Percentiles rank a stretch among this genome's conserved stretches.
Conservation (phyloP, 352 stramenopile genomes). For the Phytopythium chamaehyphon region DNA sequence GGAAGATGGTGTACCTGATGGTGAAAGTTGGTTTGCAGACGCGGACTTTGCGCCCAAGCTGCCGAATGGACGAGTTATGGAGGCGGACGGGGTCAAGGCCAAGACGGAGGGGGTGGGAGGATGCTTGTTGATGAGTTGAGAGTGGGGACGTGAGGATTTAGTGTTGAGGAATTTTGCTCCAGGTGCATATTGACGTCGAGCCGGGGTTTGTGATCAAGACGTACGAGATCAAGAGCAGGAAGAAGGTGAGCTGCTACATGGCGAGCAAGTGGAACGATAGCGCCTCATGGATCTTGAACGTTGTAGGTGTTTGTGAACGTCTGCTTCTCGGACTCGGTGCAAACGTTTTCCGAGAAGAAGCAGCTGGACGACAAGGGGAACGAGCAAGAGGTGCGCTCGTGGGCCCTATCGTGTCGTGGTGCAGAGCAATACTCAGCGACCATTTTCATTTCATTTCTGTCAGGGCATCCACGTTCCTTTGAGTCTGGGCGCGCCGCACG, state of each 20-base stretch:
- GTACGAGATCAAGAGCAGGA: conserved; percentile 47
- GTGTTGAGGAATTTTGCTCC: neutral
- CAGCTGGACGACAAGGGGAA: conserved; percentile 70
- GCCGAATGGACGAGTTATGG: conserved; percentile 74
- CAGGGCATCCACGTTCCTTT: conserved; percentile 76
- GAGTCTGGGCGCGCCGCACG: conserved; percentile 59
- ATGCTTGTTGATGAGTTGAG: neutral
- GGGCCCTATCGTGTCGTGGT: no score
- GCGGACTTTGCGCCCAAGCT: conserved; percentile 54
- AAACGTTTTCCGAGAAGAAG: conserved; percentile 76
- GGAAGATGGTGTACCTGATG: no score
- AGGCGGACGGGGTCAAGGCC: conserved; percentile 37
- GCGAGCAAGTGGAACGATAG: neutral
- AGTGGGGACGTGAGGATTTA: neutral
- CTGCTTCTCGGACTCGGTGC: conserved; percentile 61
- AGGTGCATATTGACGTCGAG: conserved; percentile 76
- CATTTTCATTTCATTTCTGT: no score
- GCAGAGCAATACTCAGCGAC: no score
- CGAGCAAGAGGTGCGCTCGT: conserved; percentile 52
- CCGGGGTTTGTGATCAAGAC: conserved; percentile 82
- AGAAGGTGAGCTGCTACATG: conserved; percentile 32
- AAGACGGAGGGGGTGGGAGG: conserved; percentile 55
- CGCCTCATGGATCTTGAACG: neutral
- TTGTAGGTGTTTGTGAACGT: conserved; percentile 79
- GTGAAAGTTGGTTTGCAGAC: conserved; percentile 1